Evolutionary conservation across 208 protist species (phyloP), one percentile per base, ranked within the genome.

Genomic region (Leishmania martiniquensis): DNA sequence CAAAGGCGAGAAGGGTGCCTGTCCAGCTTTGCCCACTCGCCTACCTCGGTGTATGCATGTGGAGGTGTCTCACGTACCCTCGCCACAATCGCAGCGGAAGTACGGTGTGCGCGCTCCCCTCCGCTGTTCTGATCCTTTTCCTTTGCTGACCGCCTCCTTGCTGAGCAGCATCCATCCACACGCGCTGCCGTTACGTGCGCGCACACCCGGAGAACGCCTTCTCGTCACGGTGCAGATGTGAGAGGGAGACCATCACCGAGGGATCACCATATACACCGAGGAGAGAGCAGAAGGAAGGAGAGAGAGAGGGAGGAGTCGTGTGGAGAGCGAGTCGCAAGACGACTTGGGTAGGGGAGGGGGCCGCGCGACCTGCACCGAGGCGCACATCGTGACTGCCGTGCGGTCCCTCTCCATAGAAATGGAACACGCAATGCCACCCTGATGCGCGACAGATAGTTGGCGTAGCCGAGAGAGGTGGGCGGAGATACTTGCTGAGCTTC

Each of bases 381-480:
- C 73, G 72, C 82, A 79, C 45, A 49, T 84, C 81, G 90, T 79
- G 42, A 93, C 85, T 9, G 85, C 74, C 68, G 84, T 82, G 44
- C 68, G 52, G 52, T 87, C 84, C 34, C 57, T 51, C 67, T 81
- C 52, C 6, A 77, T 9, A 65, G 77, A 85, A 69, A 88, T 78
- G 34, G 77, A 59, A 12, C 49, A 47, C 70, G 92, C 86, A 52
- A 93, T 67, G 47, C 86, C 82, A 71, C 90, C 89, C 57, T 88
- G 80, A 49, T 92, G 85, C 7, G 65, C 22, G 29, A 82, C 54
- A 32, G 87, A 78, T 51, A 87, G 82, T 25, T 62, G 81, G 52
- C 86, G 80, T 52, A 93, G 86, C 42, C 82, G 57, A 29, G 69
- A 65, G 39, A 88, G 72, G 79, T 89, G 90, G 76, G 87, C 85